A percentile compares a stretch with the other conserved stretches of the same genome.
Evolutionary conservation across 441 rosid species (phyloP).

Genomic region (Viola pubescens): DNA sequence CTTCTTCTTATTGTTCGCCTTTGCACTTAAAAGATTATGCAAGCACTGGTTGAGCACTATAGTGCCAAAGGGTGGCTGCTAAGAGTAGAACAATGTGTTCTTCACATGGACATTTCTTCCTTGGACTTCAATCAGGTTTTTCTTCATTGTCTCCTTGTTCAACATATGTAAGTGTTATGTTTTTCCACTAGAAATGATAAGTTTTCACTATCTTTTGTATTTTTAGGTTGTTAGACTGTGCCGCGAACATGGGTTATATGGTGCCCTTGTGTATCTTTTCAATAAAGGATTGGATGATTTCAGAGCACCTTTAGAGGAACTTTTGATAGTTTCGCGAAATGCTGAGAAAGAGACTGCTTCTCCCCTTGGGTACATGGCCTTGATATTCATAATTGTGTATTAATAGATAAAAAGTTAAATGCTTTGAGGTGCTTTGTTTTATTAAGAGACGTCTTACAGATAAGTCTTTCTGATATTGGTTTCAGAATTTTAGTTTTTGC

Average conservation of each 20-base stretch:
- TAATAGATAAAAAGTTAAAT: too few relatives aligned
- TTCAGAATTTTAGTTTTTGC: too few relatives aligned
- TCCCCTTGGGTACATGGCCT: conserved; percentile 68
- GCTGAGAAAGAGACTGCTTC: conserved; percentile 58
- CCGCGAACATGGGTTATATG: conserved; percentile 95
- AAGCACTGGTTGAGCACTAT: conserved; percentile 95
- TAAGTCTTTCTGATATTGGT: too few relatives aligned
- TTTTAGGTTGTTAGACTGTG: conserved; percentile 86
- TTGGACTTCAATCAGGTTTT: conserved; percentile 96
- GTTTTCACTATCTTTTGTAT: conserved; percentile 16
- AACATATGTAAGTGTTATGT: conserved; percentile 16
- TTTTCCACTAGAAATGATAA: conserved; percentile 5
- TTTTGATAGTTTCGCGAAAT: conserved; percentile 62
- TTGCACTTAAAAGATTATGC: conserved; percentile 60
- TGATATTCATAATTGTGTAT: too few relatives aligned
- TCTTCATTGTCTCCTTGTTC: conserved; percentile 19
- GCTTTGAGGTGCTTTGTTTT: too few relatives aligned
- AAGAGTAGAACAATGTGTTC: conserved; percentile 98
- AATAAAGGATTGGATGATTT: conserved; percentile 97
- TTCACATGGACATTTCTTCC: conserved; percentile 98
- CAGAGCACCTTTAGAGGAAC: conserved; percentile 90
- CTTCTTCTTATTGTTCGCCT: background rate
- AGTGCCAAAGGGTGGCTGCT: conserved; percentile 98
- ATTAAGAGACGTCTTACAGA: too few relatives aligned
- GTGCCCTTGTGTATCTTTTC: conserved; percentile 94